Percentiles rank a stretch among this genome's conserved stretches.
Conservation (phyloP, 2,329 filamentous ascomycete species). For the Fusarium sp. region DNA sequence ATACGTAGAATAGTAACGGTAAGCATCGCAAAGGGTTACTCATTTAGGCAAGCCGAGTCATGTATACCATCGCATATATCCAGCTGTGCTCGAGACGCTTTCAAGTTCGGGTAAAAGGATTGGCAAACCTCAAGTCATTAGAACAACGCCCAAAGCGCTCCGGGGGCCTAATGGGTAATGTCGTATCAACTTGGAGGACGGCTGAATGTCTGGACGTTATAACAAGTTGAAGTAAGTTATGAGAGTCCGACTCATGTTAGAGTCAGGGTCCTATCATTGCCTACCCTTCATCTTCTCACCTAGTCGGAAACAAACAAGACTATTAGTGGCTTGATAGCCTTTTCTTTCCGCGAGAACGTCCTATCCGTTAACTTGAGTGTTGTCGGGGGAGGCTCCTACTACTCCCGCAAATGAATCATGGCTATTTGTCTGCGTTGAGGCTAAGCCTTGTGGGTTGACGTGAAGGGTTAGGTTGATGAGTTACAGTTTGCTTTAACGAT, state of each 20-base stretch:
- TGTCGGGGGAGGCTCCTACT: background rate
- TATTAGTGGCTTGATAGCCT: background rate
- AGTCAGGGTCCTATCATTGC: background rate
- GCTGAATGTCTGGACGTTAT: background rate
- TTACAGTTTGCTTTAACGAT: background rate
- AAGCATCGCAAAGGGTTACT: conserved; percentile 34
- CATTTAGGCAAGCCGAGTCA: conserved; percentile 41
- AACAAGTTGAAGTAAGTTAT: background rate
- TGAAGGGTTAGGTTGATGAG: conserved; percentile 28
- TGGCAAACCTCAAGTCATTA: background rate
- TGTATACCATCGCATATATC: conserved; percentile 5
- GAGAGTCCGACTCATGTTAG: background rate
- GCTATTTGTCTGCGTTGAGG: conserved; percentile 12
- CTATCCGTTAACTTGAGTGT: background rate
- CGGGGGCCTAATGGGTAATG: background rate
- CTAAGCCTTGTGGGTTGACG: conserved; percentile 29
- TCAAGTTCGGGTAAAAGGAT: background rate
- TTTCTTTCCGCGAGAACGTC: background rate
- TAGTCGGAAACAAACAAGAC: background rate
- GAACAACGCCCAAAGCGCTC: background rate
- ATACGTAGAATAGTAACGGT: conserved; percentile 1
- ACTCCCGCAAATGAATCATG: conserved; percentile 18
- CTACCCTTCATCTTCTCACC: background rate
- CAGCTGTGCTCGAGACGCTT: background rate
- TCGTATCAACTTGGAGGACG: background rate